Conservation (phyloP, 23 red algal species). For the Gracilaria gracilis region DNA sequence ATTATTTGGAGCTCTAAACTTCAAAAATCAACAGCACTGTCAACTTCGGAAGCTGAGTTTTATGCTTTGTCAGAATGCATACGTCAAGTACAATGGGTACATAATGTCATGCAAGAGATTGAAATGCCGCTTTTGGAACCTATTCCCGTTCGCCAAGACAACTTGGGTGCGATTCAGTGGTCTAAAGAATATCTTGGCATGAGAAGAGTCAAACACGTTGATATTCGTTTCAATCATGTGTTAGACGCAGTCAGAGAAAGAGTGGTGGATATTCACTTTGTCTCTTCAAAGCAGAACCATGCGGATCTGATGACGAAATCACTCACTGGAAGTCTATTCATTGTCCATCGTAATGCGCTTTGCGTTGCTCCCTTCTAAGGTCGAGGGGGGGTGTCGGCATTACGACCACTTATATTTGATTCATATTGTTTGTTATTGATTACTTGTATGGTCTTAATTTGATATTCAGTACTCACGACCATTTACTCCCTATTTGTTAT, state of each 20-base stretch:
- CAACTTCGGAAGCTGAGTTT: slow-evolving; percentile 39
- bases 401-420: neutral
- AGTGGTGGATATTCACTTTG: neutral
- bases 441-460: neutral
- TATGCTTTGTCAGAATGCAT: neutral
- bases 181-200: slow-evolving; percentile 11
- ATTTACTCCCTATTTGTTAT: no score
- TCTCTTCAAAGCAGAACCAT: neutral
- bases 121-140: neutral
- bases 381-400: slow-evolving; percentile 10
- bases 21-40: neutral
- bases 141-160: neutral
- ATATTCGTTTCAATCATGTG: neutral
- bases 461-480: no score
- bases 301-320: slow-evolving; percentile 41
- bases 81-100: neutral
- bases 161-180: slow-evolving; percentile 27
- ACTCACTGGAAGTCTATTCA: slow-evolving; percentile 1
- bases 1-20: slow-evolving; percentile 20
- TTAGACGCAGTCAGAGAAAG: neutral
- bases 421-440: neutral
- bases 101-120: neutral
- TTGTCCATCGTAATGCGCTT: slow-evolving; percentile 5
- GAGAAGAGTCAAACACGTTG: slow-evolving; percentile 31
- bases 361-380: neutral